Conservation (phyloP, 1,284 basidiomycete genomes). For the Caloboletus inedulis region DNA sequence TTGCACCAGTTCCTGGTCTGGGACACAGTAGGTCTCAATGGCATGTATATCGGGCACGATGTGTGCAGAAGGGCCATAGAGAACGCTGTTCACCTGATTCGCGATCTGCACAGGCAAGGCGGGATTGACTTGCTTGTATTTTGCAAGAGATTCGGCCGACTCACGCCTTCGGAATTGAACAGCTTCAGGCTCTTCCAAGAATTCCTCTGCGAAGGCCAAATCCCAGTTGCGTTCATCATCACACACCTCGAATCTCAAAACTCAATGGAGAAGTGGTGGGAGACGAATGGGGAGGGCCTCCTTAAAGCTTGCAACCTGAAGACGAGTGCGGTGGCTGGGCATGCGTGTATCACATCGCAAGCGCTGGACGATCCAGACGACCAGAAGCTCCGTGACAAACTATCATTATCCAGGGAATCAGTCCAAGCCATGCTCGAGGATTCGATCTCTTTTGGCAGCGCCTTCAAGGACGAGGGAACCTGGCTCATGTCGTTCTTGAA, state of each 20-base stretch:
- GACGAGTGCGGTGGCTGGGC: slow-evolving; percentile 18
- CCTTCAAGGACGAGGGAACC: slow-evolving; percentile 16
- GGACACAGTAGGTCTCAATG: slow-evolving; percentile 37
- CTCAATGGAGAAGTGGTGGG: slow-evolving; percentile 31
- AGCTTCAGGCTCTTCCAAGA: slow-evolving; percentile 37
- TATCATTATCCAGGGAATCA: slow-evolving; percentile 12
- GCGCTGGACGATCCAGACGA: slow-evolving; percentile 1
- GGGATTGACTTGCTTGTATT: slow-evolving; percentile 40
- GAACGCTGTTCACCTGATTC: slow-evolving; percentile 35
- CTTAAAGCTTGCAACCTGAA: slow-evolving; percentile 14
- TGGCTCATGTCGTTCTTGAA: slow-evolving; percentile 30
- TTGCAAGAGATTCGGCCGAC: slow-evolving; percentile 31
- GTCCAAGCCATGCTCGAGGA: slow-evolving; percentile 25
- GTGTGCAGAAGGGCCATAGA: slow-evolving; percentile 29
- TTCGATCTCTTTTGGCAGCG: slow-evolving; percentile 18
- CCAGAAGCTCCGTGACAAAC: slow-evolving; percentile 8
- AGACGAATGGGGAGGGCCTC: slow-evolving; percentile 15
- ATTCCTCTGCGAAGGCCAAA: slow-evolving; percentile 33
- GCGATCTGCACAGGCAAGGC: slow-evolving; percentile 25
- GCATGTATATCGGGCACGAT: slow-evolving; percentile 3
- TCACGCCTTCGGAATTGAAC: slow-evolving; percentile 26
- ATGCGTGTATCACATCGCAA: slow-evolving; percentile 31
- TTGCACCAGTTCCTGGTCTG: slow-evolving; percentile 29
- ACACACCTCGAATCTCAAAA: slow-evolving; percentile 37
- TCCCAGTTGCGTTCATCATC: slow-evolving; percentile 40